Percentiles rank a stretch among this genome's conserved stretches.
Evolutionary conservation across 208 protist genomes (phyloP).

Genomic region (Zelonia costaricensis): DNA sequence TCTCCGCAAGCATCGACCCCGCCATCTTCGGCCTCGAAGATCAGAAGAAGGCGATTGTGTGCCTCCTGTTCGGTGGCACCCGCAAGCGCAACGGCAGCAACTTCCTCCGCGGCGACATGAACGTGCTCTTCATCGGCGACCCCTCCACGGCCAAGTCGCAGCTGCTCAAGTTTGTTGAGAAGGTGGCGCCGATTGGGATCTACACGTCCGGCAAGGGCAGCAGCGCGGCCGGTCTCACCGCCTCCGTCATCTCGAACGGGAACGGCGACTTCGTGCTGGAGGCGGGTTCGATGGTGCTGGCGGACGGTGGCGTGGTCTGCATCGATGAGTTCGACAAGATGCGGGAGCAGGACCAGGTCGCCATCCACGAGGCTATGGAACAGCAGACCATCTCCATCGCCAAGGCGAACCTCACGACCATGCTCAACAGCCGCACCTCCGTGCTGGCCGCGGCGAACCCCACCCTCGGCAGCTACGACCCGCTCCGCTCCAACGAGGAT

Average conservation of each 20-base stretch:
- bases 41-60: conserved; percentile 96
- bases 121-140: conserved; percentile 99
- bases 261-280: conserved; percentile 99
- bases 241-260: conserved; percentile 93
- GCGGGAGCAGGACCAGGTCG: conserved; percentile 97
- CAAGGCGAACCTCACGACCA: conserved; percentile 99
- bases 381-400: conserved; percentile 99
- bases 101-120: conserved; percentile 98
- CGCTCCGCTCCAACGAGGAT: conserved; percentile 83
- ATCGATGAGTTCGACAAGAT: conserved; percentile 99
- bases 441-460: conserved; percentile 99
- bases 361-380: conserved; percentile 99
- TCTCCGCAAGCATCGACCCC: conserved; percentile 96
- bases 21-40: conserved; percentile 98
- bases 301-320: conserved; percentile 99
- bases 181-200: conserved; percentile 97
- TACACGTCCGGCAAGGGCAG: conserved; percentile 99
- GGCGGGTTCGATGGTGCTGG: conserved; percentile 99
- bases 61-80: conserved; percentile 98
- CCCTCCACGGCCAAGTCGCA: conserved; percentile 99
- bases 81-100: conserved; percentile 97
- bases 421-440: conserved; percentile 98
- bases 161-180: conserved; percentile 98
- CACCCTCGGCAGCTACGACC: conserved; percentile 94
- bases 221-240: conserved; percentile 98